phyloP scores from a whole-genome alignment of 129 eudicot genomes.

The Heracleum sosnowskyi region DNA sequence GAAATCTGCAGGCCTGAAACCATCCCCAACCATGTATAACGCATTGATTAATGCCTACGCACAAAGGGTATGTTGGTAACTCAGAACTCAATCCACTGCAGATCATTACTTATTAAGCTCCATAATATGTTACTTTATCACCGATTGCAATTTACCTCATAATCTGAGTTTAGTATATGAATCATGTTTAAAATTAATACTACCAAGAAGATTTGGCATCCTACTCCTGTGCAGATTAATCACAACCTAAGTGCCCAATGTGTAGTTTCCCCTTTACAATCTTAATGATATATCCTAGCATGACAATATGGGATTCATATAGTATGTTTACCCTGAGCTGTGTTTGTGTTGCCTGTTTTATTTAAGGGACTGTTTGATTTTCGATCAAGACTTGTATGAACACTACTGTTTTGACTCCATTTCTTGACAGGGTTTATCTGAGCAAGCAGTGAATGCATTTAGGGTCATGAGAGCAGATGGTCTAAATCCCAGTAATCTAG shows the following conservation, averaged over 20 bases:
- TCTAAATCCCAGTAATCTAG: conserved; percentile 73
- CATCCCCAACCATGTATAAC: conserved; percentile 87
- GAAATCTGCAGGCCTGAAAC: conserved; percentile 82
- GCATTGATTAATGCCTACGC: conserved; percentile 99
- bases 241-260: background rate
- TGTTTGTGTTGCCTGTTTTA: background rate
- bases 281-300: background rate
- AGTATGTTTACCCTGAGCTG: background rate
- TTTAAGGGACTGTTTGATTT: background rate
- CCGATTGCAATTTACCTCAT: background rate
- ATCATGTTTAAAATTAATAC: background rate
- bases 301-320: background rate
- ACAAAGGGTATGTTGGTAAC: conserved; percentile 57
- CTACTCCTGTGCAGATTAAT: background rate
- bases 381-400: background rate
- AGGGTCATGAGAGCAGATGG: conserved; percentile 91
- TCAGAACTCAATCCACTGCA: background rate
- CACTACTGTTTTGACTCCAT: background rate
- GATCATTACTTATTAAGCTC: background rate
- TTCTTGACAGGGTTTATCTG: conserved; percentile 71
- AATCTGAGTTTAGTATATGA: background rate
- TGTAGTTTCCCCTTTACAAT: background rate
- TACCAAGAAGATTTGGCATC: background rate
- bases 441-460: conserved; percentile 83
- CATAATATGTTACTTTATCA: background rate